Percentiles rank a stretch among this genome's conserved stretches.
phyloP scores from a whole-genome alignment of 148 eudicot species.

The Mesembryanthemum crystallinum region DNA sequence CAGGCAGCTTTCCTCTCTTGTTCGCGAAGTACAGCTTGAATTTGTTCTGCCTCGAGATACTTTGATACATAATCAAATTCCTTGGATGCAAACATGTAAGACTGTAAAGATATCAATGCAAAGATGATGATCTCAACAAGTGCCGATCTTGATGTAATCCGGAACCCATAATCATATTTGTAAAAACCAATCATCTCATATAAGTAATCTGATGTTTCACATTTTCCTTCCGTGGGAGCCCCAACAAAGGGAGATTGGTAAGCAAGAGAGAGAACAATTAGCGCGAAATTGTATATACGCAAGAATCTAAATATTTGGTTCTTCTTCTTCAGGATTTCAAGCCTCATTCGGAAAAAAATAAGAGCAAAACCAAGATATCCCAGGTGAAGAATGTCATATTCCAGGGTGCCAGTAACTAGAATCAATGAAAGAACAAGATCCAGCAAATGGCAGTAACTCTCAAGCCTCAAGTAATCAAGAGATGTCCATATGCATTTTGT shows the following conservation, averaged over 20 bases:
- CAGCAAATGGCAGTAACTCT: slow-evolving; percentile 80
- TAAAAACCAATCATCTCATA: slow-evolving; percentile 75
- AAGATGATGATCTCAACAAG: slow-evolving; percentile 77
- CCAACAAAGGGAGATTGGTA: slow-evolving; percentile 81
- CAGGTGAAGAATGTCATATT: slow-evolving; percentile 80
- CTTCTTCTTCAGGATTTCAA: slow-evolving; percentile 71
- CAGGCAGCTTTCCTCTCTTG: slow-evolving; percentile 88
- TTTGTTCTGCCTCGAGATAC: slow-evolving; percentile 83
- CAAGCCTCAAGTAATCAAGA: slow-evolving; percentile 74
- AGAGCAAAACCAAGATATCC: slow-evolving; percentile 86
- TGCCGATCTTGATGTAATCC: slow-evolving; percentile 83
- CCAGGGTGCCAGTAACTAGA: slow-evolving; percentile 75
- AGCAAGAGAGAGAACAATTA: slow-evolving; percentile 77
- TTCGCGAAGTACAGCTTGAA: slow-evolving; percentile 72
- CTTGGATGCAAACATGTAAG: slow-evolving; percentile 72
- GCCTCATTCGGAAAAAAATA: slow-evolving; percentile 70
- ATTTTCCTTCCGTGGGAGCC: slow-evolving; percentile 52
- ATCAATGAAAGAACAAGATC: slow-evolving; percentile 78
- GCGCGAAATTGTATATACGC: slow-evolving; percentile 69
- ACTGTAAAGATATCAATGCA: slow-evolving; percentile 67
- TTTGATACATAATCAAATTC: slow-evolving; percentile 77
- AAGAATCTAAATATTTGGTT: slow-evolving; percentile 69
- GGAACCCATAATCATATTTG: slow-evolving; percentile 77
- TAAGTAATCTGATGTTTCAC: slow-evolving; percentile 59
- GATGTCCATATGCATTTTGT: slow-evolving; percentile 87